Evolutionary conservation across 2,329 filamentous ascomycete genomes (phyloP), one percentile per base, ranked within the genome.

Genomic region (Escovopsis sp.): DNA sequence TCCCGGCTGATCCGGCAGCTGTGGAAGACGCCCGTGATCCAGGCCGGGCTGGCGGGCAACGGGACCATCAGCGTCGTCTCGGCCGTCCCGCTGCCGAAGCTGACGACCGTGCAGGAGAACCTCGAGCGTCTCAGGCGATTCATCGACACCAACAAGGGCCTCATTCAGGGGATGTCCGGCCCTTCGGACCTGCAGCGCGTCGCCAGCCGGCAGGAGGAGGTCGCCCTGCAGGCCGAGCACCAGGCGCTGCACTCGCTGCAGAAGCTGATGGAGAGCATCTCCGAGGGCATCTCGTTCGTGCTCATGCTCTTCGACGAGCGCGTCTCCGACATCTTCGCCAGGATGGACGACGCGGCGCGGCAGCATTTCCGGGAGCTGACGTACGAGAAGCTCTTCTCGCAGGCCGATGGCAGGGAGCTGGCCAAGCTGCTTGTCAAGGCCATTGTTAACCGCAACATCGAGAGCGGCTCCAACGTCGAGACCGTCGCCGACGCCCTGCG

Each of bases 381-480:
- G 0, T 98, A 84, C 50, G 85, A 96, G 54, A 72, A 74, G 31
- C 72, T 98, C 0, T 96, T 98, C 55, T 82, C 84, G 4, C 76
- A 79, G 29, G 59, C 69, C 5, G 68, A 76, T 14, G 90, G 90
- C 23, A 85, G 85, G 47, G 85, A 94, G 10, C 71, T 96, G 17
- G 92, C 88, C 3, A 94, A 94, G 56, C 72, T 94, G 37, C 67
- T 98, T 2, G 90, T 98, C 38, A 98, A 96, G 56, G 86, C 88
- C 1, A 96, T 98, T 49, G 90, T 98, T 36, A 96, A 96, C 55
- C 78, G 87, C 49, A 98, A 94, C 55, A 98, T 98, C 47, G 82
- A 88, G 39, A 94, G 85, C 49, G 90, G 92, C 9, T 88, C 87
- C 4, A 98, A 96, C 43, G 88, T 98, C 15, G 92, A 98, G 59